These are phyloP conservation scores for Colletotrichum camelliae DNA, from an alignment of 2,329 filamentous ascomycete genomes.

Conservation along the genomic window DNA sequence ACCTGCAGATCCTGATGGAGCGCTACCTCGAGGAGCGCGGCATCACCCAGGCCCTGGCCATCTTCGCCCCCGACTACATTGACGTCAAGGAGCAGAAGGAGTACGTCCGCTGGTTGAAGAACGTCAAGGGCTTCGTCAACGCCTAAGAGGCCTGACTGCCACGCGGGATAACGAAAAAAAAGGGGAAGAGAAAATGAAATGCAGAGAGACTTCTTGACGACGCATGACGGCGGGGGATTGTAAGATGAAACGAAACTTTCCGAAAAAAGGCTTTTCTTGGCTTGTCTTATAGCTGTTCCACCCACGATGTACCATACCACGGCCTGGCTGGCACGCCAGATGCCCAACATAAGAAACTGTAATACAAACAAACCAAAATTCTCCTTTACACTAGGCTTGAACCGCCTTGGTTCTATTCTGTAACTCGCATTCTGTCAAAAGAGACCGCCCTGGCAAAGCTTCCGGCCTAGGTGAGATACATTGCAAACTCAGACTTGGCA, in stretches of 20 bases:
- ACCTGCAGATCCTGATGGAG: constrained; percentile 91
- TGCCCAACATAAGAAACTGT: constrained; percentile 9
- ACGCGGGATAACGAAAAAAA: background rate
- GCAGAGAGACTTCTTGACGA: constrained; percentile 9
- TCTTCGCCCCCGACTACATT: constrained; percentile 95
- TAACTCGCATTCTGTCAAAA: too few relatives aligned
- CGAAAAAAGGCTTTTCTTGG: constrained; percentile 13
- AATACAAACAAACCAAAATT: constrained; percentile 6
- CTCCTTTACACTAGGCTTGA: background rate
- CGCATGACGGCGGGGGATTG: constrained; percentile 15
- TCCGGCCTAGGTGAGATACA: too few relatives aligned
- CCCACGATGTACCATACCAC: constrained; percentile 25
- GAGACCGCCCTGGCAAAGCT: too few relatives aligned
- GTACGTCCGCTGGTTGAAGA: constrained; percentile 89
- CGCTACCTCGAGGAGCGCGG: constrained; percentile 94
- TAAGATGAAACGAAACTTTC: constrained; percentile 18
- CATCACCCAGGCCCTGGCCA: constrained; percentile 82
- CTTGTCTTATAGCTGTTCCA: constrained; percentile 22
- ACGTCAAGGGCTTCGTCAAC: constrained; percentile 85
- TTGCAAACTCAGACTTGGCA: too few relatives aligned
- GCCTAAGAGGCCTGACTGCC: constrained; percentile 51
- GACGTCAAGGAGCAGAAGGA: constrained; percentile 99
- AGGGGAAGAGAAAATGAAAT: background rate
- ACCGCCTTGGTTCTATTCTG: too few relatives aligned
- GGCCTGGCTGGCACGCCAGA: constrained; percentile 8